Evolutionary conservation across 805 yeast species (phyloP).

Genomic region (Zygosaccharomyces kombuchaensis): DNA sequence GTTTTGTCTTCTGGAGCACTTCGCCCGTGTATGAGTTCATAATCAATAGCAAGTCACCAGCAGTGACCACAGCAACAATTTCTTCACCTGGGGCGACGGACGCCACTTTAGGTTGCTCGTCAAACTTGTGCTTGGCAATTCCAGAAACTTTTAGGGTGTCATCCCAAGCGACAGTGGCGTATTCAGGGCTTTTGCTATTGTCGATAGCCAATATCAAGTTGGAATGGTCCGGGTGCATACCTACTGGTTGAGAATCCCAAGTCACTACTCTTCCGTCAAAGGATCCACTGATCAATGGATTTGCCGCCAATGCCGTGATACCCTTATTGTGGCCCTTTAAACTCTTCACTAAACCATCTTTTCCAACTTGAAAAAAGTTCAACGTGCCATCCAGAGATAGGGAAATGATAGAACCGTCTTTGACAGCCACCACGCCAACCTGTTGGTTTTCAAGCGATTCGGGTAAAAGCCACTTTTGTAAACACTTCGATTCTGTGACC

Average conservation of each 20-base stretch:
- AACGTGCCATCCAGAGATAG: conserved; percentile 70
- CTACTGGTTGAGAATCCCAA: conserved; percentile 48
- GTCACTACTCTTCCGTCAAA: conserved; percentile 70
- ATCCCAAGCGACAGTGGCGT: conserved; percentile 83
- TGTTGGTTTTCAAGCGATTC: conserved; percentile 60
- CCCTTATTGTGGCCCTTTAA: conserved; percentile 80
- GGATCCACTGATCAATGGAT: conserved; percentile 55
- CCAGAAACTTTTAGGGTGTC: conserved; percentile 52
- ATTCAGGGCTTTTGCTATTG: conserved; percentile 27
- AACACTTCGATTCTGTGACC: conserved; percentile 40
- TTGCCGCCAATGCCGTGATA: conserved; percentile 54
- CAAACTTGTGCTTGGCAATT: conserved; percentile 26
- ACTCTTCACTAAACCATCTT: conserved; percentile 32
- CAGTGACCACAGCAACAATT: conserved; percentile 43
- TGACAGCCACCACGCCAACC: conserved; percentile 68
- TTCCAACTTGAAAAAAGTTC: conserved; percentile 48
- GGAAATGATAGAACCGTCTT: conserved; percentile 53
- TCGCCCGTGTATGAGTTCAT: conserved; percentile 36
- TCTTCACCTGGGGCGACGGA: conserved; percentile 37
- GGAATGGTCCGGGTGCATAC: conserved; percentile 44
- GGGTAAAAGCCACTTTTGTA: conserved; percentile 47
- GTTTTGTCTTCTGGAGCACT: conserved; percentile 25
- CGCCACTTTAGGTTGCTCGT: conserved; percentile 49
- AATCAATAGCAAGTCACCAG: conserved; percentile 38
- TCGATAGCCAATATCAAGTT: conserved; percentile 61